Evolutionary conservation across 1,139 yeast genomes (phyloP), one percentile per base, ranked within the genome.

Genomic region (Blastobotrys serpentis): DNA sequence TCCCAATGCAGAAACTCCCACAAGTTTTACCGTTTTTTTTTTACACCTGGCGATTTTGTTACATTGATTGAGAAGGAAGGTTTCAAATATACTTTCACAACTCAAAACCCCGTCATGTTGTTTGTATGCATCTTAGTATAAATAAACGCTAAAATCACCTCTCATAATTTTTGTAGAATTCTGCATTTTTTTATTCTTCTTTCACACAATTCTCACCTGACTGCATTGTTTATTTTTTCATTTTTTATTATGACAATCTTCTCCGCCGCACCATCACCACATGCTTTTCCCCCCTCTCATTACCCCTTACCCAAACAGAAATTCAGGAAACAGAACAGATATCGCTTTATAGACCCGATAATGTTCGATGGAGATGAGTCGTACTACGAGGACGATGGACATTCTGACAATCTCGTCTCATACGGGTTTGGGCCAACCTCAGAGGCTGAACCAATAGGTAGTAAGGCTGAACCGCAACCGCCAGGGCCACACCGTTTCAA

Each of bases 391-490:
- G 13, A 21, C 17, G 34, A 19, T 13, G 37, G 17, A 18, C 30
- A 34, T 21, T 39, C 41, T 2, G 52, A 49, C 25, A 44, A 51
- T 32, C 42, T 49, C 6, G 52, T 51, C n/a, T 43, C 52, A 23
- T 51, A 51, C 34, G 52, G 52, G 26, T 46, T 17, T 33, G 54
- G 54, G 13, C 54, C 54, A 2, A 51, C 54, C n/a, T 49, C 52
- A 19, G 43, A 41, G 34, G 14, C 25, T 21, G 32, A 16, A 21
- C 30, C 14, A 2, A n/a, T n/a, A n/a, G 14, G 18, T 4, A 33
- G 26, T 14, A 23, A 16, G 33, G 42, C 33, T 13, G 33, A 26
- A 14, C 42, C 22, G 8, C 30, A 23, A n/a, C 25, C 6, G 8
- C 42, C 18, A n/a, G 18, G 17, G 18, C 18, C 42, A n/a, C 42